Evolutionary conservation across 1,139 yeast species (phyloP).

Genomic region (Yamadazyma taylorii): DNA sequence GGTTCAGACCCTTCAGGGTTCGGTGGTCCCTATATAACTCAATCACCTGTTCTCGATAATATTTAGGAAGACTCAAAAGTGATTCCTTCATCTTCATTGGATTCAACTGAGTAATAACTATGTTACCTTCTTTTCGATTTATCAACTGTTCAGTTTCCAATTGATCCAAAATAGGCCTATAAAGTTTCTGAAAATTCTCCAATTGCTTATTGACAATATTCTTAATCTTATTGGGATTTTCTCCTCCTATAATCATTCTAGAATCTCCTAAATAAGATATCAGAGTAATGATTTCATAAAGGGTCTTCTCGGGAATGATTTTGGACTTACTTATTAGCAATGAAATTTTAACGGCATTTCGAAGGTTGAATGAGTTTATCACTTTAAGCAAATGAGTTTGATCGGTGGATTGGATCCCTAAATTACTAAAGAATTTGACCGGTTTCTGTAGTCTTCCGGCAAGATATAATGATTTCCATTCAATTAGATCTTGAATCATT

Average conservation of each 20-base stretch:
- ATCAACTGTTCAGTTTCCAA: slow-evolving; percentile 21
- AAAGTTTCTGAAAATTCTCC: slow-evolving; percentile 64
- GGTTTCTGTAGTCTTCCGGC: slow-evolving; percentile 97
- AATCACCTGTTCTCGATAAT: background rate
- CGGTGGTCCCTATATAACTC: background rate
- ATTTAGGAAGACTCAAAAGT: background rate
- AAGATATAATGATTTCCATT: slow-evolving; percentile 83
- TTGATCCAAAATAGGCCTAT: slow-evolving; percentile 57
- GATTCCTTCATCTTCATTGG: background rate
- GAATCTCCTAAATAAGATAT: slow-evolving; percentile 90
- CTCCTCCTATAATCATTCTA: slow-evolving; percentile 84
- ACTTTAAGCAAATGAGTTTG: slow-evolving; percentile 51
- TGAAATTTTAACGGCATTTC: slow-evolving; percentile 78
- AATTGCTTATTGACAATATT: slow-evolving; percentile 84
- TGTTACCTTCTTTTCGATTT: background rate
- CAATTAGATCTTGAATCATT: slow-evolving; percentile 64
- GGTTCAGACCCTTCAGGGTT: no score
- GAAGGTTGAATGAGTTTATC: slow-evolving; percentile 73
- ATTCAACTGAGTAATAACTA: background rate
- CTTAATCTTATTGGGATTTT: slow-evolving; percentile 82
- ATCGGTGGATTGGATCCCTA: slow-evolving; percentile 22
- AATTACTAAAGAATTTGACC: slow-evolving; percentile 73
- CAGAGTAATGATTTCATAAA: slow-evolving; percentile 76
- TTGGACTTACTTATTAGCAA: slow-evolving; percentile 37
- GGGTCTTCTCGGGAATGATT: slow-evolving; percentile 58